Percentiles rank a stretch among this genome's conserved stretches.
phyloP scores from a whole-genome alignment of 129 eudicot genomes.

The Lonicera japonica region DNA sequence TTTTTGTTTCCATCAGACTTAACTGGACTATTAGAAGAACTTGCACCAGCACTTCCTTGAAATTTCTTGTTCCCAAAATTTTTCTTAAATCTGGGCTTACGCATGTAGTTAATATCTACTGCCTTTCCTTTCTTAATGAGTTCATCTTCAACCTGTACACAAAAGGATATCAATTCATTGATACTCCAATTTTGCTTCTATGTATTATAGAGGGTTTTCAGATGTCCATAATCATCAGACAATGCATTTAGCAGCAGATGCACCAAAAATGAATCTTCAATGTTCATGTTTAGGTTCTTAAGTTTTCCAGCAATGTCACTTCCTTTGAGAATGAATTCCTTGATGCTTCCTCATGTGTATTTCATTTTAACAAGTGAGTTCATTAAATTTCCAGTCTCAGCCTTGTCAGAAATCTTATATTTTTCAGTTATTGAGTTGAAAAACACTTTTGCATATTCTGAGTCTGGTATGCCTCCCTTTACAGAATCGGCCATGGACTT shows the following conservation, averaged over 20 bases:
- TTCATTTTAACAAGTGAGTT: not conserved
- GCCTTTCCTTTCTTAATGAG: too few species aligned
- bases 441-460: not conserved
- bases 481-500: too few species aligned
- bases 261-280: not conserved
- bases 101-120: too few species aligned
- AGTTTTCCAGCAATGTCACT: not conserved
- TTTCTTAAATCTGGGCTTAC: too few species aligned
- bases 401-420: not conserved
- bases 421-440: not conserved
- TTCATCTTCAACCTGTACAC: not conserved
- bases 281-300: not conserved
- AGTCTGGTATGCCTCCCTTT: not conserved
- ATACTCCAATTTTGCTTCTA: not conserved
- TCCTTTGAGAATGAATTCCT: not conserved
- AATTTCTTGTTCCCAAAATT: too few species aligned
- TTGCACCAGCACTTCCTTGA: too few species aligned
- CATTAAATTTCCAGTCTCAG: not conserved
- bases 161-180: not conserved
- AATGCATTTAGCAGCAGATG: not conserved
- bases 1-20: too few species aligned
- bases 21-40: too few species aligned
- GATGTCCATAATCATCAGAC: not conserved
- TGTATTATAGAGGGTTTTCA: not conserved
- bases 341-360: not conserved